Evolutionary conservation across 495 filamentous ascomycete genomes (phyloP).

Genomic region (Chlorociboria aeruginascens): DNA sequence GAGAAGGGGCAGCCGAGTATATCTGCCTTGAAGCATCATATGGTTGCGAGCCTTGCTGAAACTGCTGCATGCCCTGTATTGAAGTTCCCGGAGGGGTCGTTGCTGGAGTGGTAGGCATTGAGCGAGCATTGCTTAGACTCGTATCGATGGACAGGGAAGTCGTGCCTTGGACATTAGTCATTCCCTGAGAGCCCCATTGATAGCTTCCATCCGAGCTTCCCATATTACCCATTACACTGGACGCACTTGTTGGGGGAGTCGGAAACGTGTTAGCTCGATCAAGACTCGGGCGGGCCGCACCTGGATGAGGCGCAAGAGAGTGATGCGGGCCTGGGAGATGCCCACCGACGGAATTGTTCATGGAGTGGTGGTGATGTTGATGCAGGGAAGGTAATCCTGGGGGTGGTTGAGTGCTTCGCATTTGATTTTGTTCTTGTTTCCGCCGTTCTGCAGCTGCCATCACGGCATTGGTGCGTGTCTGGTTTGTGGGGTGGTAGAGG

Average conservation of each 20-base stretch:
- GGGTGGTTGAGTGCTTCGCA: constrained; percentile 28
- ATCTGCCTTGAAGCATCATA: constrained; percentile 72
- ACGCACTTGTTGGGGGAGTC: constrained; percentile 85
- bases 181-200: constrained; percentile 54
- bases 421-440: constrained; percentile 45
- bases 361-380: constrained; percentile 64
- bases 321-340: constrained; percentile 55
- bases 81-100: constrained; percentile 79
- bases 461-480: constrained; percentile 65
- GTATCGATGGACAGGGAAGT: constrained; percentile 82
- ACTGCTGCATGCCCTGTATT: constrained; percentile 62
- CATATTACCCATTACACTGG: constrained; percentile 72
- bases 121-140: constrained; percentile 65
- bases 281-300: constrained; percentile 55
- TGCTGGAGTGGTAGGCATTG: constrained; percentile 87
- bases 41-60: constrained; percentile 55
- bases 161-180: constrained; percentile 50
- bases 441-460: constrained; percentile 79
- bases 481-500: constrained; percentile 88
- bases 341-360: constrained; percentile 53
- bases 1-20: constrained; percentile 62
- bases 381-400: constrained; percentile 61
- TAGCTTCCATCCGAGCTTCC: constrained; percentile 54
- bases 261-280: constrained; percentile 86
- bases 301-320: constrained; percentile 59